Evolutionary conservation across 169 alveolate genomes (phyloP).

Genomic region (Plasmodium fragile): DNA sequence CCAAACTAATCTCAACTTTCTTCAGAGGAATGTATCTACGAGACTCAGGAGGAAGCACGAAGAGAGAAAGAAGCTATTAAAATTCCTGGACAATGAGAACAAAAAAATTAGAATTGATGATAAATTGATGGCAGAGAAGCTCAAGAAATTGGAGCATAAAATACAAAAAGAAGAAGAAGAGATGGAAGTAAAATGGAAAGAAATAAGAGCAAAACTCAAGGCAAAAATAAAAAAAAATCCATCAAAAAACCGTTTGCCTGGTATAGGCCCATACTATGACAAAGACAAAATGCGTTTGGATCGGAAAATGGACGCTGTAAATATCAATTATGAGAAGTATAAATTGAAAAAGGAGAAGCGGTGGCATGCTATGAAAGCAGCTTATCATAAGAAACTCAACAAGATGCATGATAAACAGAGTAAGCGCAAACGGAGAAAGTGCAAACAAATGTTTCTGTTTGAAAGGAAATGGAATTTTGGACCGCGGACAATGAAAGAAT

Average conservation of each 20-base stretch:
- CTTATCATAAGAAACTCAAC: background rate
- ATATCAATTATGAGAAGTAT: background rate
- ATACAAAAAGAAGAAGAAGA: background rate
- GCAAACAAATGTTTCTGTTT: background rate
- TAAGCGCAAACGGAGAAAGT: background rate
- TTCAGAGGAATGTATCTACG: background rate
- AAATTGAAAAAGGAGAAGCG: background rate
- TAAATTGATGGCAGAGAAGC: background rate
- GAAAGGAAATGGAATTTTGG: slow-evolving; percentile 9
- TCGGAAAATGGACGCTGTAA: background rate
- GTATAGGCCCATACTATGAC: slow-evolving; percentile 2
- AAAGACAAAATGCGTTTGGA: background rate
- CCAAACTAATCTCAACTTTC: slow-evolving; percentile 7
- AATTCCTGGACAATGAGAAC: background rate
- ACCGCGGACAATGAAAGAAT: background rate
- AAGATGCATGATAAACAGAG: background rate
- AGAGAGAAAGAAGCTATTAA: background rate
- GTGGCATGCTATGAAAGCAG: background rate
- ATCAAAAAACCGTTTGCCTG: background rate
- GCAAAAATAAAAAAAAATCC: background rate
- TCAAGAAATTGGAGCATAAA: background rate
- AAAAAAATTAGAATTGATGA: background rate
- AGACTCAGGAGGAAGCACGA: background rate
- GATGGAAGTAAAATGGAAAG: background rate
- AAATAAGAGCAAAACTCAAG: background rate